A percentile compares a stretch with the other conserved stretches of the same genome.
These are phyloP conservation scores for Terana coerulea DNA, from an alignment of 768 basidiomycete species.

Conservation along the genomic window DNA sequence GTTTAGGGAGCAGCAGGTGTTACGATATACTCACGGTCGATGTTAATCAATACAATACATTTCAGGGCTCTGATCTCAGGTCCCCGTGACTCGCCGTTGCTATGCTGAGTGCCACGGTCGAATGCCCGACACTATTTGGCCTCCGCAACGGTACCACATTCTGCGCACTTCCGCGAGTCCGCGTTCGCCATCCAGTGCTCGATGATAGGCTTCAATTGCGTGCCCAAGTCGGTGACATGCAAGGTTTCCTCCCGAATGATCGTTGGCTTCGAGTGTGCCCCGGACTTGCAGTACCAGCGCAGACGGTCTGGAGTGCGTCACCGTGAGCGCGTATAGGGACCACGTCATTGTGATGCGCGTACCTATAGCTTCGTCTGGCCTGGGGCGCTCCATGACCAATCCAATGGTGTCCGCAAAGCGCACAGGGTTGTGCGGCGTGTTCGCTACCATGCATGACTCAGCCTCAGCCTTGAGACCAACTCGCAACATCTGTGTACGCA, in stretches of 20 bases:
- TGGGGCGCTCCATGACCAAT: conserved; percentile 82
- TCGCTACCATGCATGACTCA: conserved; percentile 40
- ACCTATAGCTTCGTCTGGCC: conserved; percentile 78
- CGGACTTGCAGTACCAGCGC: conserved; percentile 85
- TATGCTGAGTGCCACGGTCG: too few species aligned
- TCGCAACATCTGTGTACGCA: conserved; percentile 28
- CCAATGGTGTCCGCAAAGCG: conserved; percentile 89
- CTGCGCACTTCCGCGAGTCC: conserved; percentile 61
- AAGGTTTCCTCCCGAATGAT: conserved; percentile 82
- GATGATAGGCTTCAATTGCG: conserved; percentile 91
- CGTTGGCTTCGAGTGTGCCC: conserved; percentile 58
- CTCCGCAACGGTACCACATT: conserved; percentile 63
- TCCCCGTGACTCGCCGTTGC: too few species aligned
- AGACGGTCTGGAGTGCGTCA: conserved; percentile 62
- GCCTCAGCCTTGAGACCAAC: neutral
- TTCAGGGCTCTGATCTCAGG: too few species aligned
- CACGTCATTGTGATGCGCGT: conserved; percentile 26
- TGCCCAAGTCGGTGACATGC: conserved; percentile 87
- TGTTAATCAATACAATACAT: too few species aligned
- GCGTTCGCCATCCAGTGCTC: conserved; percentile 73
- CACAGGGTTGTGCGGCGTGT: conserved; percentile 95
- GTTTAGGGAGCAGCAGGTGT: too few species aligned
- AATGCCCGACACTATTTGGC: too few species aligned
- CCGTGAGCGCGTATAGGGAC: neutral
- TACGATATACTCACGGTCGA: too few species aligned